Evolutionary conservation across 2,329 filamentous ascomycete genomes (phyloP), one percentile per base, ranked within the genome.

Genomic region (Colletotrichum kahawae): DNA sequence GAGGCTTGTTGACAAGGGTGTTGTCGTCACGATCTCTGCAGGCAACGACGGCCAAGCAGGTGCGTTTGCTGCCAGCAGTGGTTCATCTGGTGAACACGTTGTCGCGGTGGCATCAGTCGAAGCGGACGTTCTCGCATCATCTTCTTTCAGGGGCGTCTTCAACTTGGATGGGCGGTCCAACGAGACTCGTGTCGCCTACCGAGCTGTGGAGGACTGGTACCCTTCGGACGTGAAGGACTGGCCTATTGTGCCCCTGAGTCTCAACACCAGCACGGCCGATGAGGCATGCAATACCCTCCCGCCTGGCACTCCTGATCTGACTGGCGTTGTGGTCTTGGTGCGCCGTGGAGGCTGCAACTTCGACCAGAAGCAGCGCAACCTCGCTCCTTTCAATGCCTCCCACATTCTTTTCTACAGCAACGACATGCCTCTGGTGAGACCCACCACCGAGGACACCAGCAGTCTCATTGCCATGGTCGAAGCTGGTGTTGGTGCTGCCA

Each of bases 31-130:
- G 4, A 81, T 87, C 56, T 83, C 86, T 1, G 85, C 84, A 5
- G 87, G 87, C 21, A 89, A 89, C 72, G 80, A 84, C 36, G 87
- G 87, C n/a, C 79, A 80, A 7, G 75, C 79, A 16, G 87, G 87
- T 5, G 78, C 86, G 0, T 88, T 87, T 77, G 85, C 82, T 59
- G 81, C 82, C 33, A 82, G 81, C 63, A 82, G 81, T 29, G 85
- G 85, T 5, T 82, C 86, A 12, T 82, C 84, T 5, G 87, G 86
- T 13, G 82, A 82, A 65, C 81, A 83, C 8, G 84, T 87, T 12
- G 84, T 85, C 16, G 83, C 86, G 4, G 82, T 89, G 43, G 88
- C 86, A 13, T 87, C 88, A 0, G 81, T 87, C 56, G 80, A 84
- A 16, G 76, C 81, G 2, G 77, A 76, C 16, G 70, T 77, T 1